Evolutionary conservation across 176 grass and related monocot species (phyloP).

Genomic region (Lolium perenne): DNA sequence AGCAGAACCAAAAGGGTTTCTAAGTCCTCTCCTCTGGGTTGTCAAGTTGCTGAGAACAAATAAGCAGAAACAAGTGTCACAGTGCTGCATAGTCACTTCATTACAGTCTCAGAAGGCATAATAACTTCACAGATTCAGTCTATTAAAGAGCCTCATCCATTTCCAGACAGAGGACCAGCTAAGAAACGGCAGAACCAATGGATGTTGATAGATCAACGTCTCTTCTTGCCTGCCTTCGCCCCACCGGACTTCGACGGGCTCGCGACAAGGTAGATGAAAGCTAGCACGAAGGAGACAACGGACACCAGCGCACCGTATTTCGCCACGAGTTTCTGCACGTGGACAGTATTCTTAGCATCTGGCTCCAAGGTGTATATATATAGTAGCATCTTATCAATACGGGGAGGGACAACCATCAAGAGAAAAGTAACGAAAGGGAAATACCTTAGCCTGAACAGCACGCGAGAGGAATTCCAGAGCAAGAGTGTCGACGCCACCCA

Average conservation of each 20-base stretch:
- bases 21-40: no score
- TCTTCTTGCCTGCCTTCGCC: slow-evolving; percentile 81
- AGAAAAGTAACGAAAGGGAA: background rate
- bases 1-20: no score
- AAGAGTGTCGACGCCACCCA: background rate
- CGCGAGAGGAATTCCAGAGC: background rate
- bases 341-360: slow-evolving; percentile 8
- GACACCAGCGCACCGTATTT: slow-evolving; percentile 83
- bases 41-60: no score
- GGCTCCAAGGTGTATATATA: background rate
- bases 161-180: no score
- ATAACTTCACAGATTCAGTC: no score
- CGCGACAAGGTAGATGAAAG: slow-evolving; percentile 76
- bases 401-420: background rate
- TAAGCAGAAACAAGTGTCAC: no score
- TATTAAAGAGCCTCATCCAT: no score
- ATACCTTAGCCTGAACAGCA: slow-evolving; percentile 84
- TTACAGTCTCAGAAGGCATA: no score
- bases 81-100: no score
- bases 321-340: slow-evolving; percentile 63
- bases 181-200: background rate
- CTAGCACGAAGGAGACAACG: slow-evolving; percentile 62
- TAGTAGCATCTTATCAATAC: background rate
- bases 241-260: slow-evolving; percentile 69
- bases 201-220: slow-evolving; percentile 54